Conservation (phyloP, 331 rosid genomes). For the Rosa hybrid region DNA sequence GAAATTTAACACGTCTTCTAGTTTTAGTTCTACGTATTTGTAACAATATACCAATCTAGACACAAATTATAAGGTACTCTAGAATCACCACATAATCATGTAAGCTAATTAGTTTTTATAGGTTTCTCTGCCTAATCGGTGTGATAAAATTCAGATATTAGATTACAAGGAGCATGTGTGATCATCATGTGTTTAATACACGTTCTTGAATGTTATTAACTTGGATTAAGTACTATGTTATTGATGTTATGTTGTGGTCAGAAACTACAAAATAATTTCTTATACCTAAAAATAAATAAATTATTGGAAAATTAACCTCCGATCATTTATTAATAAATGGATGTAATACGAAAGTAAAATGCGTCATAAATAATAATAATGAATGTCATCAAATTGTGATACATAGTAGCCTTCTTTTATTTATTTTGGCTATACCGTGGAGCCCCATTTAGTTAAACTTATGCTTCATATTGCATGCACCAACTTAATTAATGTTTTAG, state of each 20-base stretch:
- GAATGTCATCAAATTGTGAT: not conserved
- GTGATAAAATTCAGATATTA: no score
- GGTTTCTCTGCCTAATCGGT: no score
- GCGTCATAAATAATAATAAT: no score
- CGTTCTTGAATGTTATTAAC: no score
- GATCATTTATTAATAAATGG: no score
- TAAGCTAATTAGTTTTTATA: no score
- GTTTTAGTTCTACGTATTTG: not conserved
- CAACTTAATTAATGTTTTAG: not conserved
- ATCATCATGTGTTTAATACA: no score
- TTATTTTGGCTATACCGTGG: slow-evolving; percentile 12
- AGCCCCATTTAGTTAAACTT: not conserved
- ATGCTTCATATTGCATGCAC: not conserved
- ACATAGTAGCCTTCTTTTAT: slow-evolving; percentile 4
- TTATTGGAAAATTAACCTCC: no score
- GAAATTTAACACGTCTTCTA: not conserved
- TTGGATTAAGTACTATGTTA: no score
- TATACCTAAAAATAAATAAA: no score
- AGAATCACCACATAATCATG: not conserved
- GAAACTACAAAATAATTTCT: not conserved
- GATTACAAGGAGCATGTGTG: not conserved
- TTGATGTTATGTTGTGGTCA: no score
- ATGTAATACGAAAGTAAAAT: no score
- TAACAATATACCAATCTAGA: not conserved
- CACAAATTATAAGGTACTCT: not conserved